These are phyloP conservation scores for Exophiala xenobiotica DNA, from an alignment of 2,329 filamentous ascomycete genomes.

Conservation along the genomic window DNA sequence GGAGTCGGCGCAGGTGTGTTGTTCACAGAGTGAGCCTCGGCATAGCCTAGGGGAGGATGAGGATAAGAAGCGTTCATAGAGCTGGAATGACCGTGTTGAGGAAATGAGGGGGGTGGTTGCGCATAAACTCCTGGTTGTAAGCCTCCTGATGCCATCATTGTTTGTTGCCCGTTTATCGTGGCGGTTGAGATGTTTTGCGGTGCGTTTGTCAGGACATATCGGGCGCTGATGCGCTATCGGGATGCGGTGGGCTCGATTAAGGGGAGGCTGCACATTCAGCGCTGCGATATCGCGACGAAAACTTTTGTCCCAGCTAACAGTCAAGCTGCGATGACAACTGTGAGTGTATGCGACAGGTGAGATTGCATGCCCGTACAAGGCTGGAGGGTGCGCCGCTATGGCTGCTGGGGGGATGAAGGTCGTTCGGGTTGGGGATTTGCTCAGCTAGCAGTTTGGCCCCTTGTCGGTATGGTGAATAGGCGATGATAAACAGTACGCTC, in stretches of 20 bases:
- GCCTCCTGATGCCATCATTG: conserved; percentile 25
- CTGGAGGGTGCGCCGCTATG: too few relatives aligned
- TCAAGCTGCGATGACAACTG: too few relatives aligned
- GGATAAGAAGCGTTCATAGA: conserved; percentile 36
- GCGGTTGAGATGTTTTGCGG: neutral
- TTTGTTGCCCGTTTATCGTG: neutral
- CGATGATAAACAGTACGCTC: too few relatives aligned
- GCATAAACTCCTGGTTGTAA: conserved; percentile 25
- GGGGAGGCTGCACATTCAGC: neutral
- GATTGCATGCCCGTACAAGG: too few relatives aligned
- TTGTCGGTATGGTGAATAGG: too few relatives aligned
- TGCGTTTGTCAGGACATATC: conserved; percentile 20
- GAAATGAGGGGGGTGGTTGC: conserved; percentile 30
- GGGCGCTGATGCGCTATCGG: conserved; percentile 15
- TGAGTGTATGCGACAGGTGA: neutral
- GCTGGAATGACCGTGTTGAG: conserved; percentile 29
- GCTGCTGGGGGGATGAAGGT: neutral
- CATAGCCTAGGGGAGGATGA: conserved; percentile 39
- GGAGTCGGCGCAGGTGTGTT: conserved; percentile 48
- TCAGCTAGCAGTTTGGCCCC: neutral
- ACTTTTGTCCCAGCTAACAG: neutral
- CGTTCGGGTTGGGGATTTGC: neutral
- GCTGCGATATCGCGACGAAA: neutral
- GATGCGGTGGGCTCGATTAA: neutral
- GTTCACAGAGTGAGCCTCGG: conserved; percentile 46